These are phyloP conservation scores for Moesziomyces parantarcticus DNA, from an alignment of 1,284 basidiomycete genomes.

Conservation along the genomic window DNA sequence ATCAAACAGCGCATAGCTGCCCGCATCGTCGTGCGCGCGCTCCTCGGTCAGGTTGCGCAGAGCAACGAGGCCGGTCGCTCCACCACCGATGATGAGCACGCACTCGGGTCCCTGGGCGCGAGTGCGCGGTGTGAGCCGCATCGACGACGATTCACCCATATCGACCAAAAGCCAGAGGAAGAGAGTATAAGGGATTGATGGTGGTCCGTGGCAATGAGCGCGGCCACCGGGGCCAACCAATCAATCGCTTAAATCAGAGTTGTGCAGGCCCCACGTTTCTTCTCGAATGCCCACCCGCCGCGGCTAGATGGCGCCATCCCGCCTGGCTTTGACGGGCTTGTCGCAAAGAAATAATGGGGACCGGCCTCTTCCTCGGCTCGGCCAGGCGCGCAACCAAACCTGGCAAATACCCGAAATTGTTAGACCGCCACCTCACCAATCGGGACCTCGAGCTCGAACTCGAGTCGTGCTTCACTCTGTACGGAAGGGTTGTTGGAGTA, in stretches of 20 bases:
- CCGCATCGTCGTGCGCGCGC: conserved; percentile 13
- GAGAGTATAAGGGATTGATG: background rate
- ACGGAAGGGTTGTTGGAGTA: no score
- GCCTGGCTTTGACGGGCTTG: no score
- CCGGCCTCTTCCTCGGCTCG: background rate
- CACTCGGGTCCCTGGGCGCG: conserved; percentile 25
- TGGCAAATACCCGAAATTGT: no score
- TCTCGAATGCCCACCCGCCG: background rate
- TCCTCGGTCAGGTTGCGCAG: conserved; percentile 51
- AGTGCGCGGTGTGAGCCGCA: conserved; percentile 14
- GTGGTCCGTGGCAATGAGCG: background rate
- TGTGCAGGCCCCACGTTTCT: conserved; percentile 10
- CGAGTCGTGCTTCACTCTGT: background rate
- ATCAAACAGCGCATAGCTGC: conserved; percentile 23
- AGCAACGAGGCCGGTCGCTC: conserved; percentile 53
- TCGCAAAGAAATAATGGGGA: no score
- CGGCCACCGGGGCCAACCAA: background rate
- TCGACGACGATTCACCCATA: background rate
- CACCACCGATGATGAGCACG: conserved; percentile 61
- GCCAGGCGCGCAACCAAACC: no score
- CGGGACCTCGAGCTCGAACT: no score
- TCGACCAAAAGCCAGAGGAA: no score
- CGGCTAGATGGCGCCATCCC: no score
- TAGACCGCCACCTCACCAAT: no score
- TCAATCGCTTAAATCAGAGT: no score